Conservation (phyloP, 2,329 filamentous ascomycete species). For the Colletotrichum camelliae region DNA sequence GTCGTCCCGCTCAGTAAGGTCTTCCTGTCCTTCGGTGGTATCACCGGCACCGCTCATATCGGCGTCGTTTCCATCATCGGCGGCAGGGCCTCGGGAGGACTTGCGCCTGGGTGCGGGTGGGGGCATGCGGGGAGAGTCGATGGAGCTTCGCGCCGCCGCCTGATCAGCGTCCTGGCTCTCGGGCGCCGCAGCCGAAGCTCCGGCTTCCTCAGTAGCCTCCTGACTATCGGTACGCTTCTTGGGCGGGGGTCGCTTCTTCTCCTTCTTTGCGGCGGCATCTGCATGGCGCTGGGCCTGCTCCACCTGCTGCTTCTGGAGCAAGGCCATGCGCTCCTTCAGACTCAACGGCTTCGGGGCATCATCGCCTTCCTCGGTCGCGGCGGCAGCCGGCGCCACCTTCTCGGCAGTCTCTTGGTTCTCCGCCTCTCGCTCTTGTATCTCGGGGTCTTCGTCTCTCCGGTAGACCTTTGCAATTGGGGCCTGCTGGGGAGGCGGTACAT, state of each 20-base stretch:
- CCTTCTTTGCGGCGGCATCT: slow-evolving; percentile 79
- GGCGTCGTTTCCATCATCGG: slow-evolving; percentile 67
- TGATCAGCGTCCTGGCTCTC: slow-evolving; percentile 49
- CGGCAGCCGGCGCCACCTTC: slow-evolving; percentile 61
- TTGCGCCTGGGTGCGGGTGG: slow-evolving; percentile 56
- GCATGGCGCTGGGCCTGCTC: slow-evolving; percentile 87
- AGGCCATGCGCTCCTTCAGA: slow-evolving; percentile 92
- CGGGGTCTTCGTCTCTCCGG: slow-evolving; percentile 85
- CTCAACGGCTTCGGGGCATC: slow-evolving; percentile 91
- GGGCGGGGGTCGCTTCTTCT: slow-evolving; percentile 76
- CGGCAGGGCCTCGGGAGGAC: slow-evolving; percentile 50
- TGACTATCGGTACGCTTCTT: slow-evolving; percentile 69
- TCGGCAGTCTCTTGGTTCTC: slow-evolving; percentile 72
- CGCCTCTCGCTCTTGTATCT: slow-evolving; percentile 68
- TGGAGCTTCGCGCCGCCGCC: slow-evolving; percentile 51
- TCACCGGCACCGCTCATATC: slow-evolving; percentile 70
- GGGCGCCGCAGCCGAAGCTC: slow-evolving; percentile 20
- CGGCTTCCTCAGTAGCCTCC: slow-evolving; percentile 31
- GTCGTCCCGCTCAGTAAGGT: slow-evolving; percentile 75
- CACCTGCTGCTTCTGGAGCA: slow-evolving; percentile 91
- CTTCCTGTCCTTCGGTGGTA: slow-evolving; percentile 65
- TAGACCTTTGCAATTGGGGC: slow-evolving; percentile 77
- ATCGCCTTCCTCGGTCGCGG: slow-evolving; percentile 57
- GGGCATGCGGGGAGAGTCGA: slow-evolving; percentile 47
- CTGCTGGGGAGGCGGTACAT: slow-evolving; percentile 78